Evolutionary conservation across 148 eudicot genomes (phyloP), one percentile per base, ranked within the genome.

Genomic region (Linanthus parryae): DNA sequence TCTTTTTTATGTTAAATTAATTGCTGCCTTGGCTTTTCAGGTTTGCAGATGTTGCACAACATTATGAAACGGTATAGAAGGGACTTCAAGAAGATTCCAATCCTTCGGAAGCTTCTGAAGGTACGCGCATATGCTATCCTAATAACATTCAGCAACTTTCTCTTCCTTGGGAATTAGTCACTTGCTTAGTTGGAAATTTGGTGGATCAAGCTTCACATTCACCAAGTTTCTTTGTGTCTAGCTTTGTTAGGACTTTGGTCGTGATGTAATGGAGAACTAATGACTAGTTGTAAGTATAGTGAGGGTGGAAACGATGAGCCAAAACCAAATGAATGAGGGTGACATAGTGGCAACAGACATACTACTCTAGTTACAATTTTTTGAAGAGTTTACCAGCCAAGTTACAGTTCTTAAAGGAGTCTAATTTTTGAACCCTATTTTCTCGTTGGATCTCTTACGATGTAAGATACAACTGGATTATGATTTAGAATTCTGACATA

Each of bases 11-110:
- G 7, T 10, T 17, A 48, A 39, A 44, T 22, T 46, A 31, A 36
- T 35, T 27, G 21, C 36, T 34, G 23, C 45, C 56, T 49, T 25
- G 38, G 47, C 55, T 56, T 64, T 7, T 60, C n/a, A 92, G 98
- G 98, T 68, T 67, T 84, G 80, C 98, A 92, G 68, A 87, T 92
- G 98, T 64, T 92, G 38, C 98, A 92, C 71, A 84, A 82, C 57
- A 84, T 92, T 74, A 61, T 92, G 85, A 92, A 92, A 76, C 74
- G 74, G 48, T 87, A 68, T 35, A 79, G 94, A 57, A 71, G 66
- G 55, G 84, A 81, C 61, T 87, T 79, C 55, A 79, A 69, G 38
- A 84, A 79, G 74, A 87, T 84, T 64, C 96, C 96, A 15, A 92
- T 92, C 30, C 73, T 87, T 26, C 78, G 98, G 36, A 92, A 92